A percentile compares a stretch with the other conserved stretches of the same genome.
phyloP scores from a whole-genome alignment of 441 rosid genomes.

The Bruguiera hainesii region DNA sequence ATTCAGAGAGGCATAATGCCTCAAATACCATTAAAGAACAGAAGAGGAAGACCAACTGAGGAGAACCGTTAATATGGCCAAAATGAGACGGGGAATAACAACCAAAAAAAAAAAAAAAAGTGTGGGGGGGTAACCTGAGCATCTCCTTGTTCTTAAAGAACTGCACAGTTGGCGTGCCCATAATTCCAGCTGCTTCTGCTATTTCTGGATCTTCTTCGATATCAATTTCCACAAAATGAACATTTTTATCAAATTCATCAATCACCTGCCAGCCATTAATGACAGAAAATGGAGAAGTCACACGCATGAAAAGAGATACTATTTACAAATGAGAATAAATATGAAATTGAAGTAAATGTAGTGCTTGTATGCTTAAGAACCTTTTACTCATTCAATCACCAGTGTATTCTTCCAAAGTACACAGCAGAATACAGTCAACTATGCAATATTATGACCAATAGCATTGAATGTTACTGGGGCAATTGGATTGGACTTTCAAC shows the following conservation, averaged over 20 bases:
- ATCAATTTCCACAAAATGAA: conserved; percentile 93
- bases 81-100: too few relatives aligned
- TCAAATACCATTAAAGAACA: too few relatives aligned
- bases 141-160: conserved; percentile 93
- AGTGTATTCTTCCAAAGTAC: not conserved
- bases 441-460: not conserved
- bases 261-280: conserved; percentile 53
- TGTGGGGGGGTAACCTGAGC: conserved; percentile 38
- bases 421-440: not conserved
- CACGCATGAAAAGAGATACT: too few relatives aligned
- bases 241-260: conserved; percentile 78
- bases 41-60: too few relatives aligned
- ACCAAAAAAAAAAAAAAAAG: too few relatives aligned
- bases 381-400: not conserved
- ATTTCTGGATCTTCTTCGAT: conserved; percentile 95
- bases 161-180: conserved; percentile 97
- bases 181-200: conserved; percentile 95
- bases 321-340: too few relatives aligned
- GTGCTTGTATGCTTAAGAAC: not conserved
- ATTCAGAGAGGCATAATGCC: too few relatives aligned
- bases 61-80: too few relatives aligned
- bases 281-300: not conserved
- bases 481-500: not conserved
- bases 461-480: too few relatives aligned
- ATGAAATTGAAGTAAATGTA: not conserved